Evolutionary conservation across 495 filamentous ascomycete genomes (phyloP), one percentile per base, ranked within the genome.

Genomic region (Glonium stellatum): DNA sequence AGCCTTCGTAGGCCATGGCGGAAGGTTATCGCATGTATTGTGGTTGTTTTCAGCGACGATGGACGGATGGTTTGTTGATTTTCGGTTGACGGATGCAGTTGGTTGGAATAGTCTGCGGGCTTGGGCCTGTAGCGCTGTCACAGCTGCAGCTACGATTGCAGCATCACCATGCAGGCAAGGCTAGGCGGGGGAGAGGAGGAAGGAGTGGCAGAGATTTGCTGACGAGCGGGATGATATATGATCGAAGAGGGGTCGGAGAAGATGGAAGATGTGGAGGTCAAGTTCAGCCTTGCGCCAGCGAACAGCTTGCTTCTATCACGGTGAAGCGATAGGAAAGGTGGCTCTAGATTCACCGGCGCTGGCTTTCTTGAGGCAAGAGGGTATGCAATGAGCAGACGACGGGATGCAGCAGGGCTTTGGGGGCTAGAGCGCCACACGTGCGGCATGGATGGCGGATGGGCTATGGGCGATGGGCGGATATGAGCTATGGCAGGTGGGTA

Each of bases 1-100:
- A 68, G 54, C 65, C 55, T 54, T 65, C 65, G 48, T 67, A 60
- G 51, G 63, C 60, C 65, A 68, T 68, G 56, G 46, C 35, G 52
- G 21, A 21, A 57, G 48, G 23, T 8, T 51, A 51, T 51, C 15
- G 48, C 48, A 51, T 51, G 13, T 44, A 44, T 15, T 44, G 4
- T 44, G 39, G 18, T 44, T 2, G 39, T 44, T 44, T 13, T 44
- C 39, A 18, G 39, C 18, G 39, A 44, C 13, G 39, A 15, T 44
- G 12, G 13, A 13, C 18, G 13, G 18, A 44, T 44, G 39, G 39
- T 13, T 44, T 3, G 18, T 44, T 44, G 39, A 44, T 44, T 44
- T 44, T 44, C 39, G 18, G 39, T 11, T 4, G 39, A 44, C 13
- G 39, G 39, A 15, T 44, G 39, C 39, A 1, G 39, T 44, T 44